These are phyloP conservation scores for Neurospora sp. DNA, from an alignment of 495 filamentous ascomycete genomes.

Conservation along the genomic window DNA sequence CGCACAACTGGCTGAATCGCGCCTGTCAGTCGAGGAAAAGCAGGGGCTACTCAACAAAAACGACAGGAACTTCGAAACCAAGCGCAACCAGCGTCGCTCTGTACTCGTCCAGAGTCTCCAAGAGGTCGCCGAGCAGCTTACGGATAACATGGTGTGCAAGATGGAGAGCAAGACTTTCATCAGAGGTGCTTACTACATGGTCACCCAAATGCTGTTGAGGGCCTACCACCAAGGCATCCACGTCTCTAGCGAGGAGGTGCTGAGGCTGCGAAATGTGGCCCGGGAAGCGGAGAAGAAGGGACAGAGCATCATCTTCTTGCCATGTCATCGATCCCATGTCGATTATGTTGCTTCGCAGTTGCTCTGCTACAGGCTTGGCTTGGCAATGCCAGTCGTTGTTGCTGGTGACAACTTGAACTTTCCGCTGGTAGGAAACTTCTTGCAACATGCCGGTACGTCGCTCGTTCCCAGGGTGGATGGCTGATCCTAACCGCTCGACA, in stretches of 20 bases:
- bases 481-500: conserved; percentile 9
- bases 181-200: conserved; percentile 78
- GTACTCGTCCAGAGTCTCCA: conserved; percentile 43
- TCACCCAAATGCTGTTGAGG: conserved; percentile 77
- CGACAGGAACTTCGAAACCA: conserved; percentile 44
- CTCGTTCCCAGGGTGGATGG: not conserved
- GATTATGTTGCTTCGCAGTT: conserved; percentile 92
- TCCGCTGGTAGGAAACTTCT: conserved; percentile 75
- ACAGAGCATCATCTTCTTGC: conserved; percentile 91
- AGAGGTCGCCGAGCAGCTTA: conserved; percentile 73
- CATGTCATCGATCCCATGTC: conserved; percentile 88
- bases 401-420: conserved; percentile 96
- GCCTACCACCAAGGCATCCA: conserved; percentile 98
- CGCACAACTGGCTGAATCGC: conserved; percentile 59
- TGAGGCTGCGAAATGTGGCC: conserved; percentile 70
- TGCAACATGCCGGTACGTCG: conserved; percentile 74
- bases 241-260: conserved; percentile 86
- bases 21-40: conserved; percentile 63
- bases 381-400: conserved; percentile 85
- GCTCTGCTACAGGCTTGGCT: conserved; percentile 86
- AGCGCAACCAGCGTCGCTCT: conserved; percentile 52
- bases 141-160: conserved; percentile 97
- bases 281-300: conserved; percentile 73
- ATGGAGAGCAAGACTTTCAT: conserved; percentile 95
- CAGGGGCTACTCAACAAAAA: conserved; percentile 55